These are phyloP conservation scores for Penicillium sp. DNA, from an alignment of 2,329 filamentous ascomycete genomes.

Conservation along the genomic window DNA sequence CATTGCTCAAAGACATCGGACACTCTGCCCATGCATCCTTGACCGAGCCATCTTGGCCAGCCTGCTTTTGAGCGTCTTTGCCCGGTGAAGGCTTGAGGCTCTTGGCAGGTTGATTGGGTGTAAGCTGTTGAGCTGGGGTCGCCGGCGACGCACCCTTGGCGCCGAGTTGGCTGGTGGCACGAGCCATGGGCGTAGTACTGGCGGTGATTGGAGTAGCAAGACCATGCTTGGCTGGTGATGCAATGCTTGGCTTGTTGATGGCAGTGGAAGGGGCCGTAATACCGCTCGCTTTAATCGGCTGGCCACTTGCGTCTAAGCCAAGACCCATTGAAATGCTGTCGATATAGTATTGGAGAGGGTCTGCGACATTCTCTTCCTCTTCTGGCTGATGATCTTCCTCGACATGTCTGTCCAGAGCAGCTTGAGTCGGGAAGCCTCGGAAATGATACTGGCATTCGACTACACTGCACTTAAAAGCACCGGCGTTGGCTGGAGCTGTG, in stretches of 20 bases:
- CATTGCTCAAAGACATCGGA: constrained; percentile 41
- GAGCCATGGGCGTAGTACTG: constrained; percentile 38
- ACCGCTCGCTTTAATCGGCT: constrained; percentile 22
- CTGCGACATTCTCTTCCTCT: constrained; percentile 48
- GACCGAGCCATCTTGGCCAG: constrained; percentile 12
- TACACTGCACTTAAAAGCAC: constrained; percentile 58
- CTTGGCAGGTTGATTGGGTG: constrained; percentile 34
- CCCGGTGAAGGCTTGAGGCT: constrained; percentile 28
- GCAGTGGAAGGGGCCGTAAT: constrained; percentile 16
- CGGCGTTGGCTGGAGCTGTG: constrained; percentile 42
- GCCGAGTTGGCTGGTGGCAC: constrained; percentile 38
- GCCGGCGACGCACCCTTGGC: constrained; percentile 39
- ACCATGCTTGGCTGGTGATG: constrained; percentile 34
- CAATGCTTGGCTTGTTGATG: constrained; percentile 22
- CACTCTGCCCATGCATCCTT: constrained; percentile 45
- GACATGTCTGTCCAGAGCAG: constrained; percentile 59
- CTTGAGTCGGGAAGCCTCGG: constrained; percentile 59
- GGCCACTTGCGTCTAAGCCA: constrained; percentile 42
- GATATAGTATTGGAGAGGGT: constrained; percentile 61
- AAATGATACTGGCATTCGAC: constrained; percentile 57
- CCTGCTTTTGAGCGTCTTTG: constrained; percentile 34
- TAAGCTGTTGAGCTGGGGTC: constrained; percentile 37
- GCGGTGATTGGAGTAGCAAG: constrained; percentile 33
- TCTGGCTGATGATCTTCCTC: constrained; percentile 57
- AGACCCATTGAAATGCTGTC: constrained; percentile 56